Evolutionary conservation across 352 stramenopile genomes (phyloP), one percentile per base, ranked within the genome.

Genomic region (Globisporangium polare): DNA sequence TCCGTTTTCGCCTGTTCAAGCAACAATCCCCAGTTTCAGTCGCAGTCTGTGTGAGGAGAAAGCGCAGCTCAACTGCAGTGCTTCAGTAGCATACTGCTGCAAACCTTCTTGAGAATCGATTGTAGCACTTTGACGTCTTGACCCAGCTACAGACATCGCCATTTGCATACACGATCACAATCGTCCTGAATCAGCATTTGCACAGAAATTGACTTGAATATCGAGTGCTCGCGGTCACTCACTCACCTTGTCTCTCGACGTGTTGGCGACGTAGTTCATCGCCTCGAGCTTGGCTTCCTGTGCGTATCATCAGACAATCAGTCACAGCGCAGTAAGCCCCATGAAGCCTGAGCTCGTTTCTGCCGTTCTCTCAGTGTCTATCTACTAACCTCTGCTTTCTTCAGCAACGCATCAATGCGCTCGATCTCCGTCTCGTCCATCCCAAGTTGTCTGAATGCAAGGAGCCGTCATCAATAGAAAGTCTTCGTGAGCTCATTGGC

Each of bases 241-340:
- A n/a, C n/a, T n/a, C 46, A 92, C 84, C 72, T 92, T 92, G 24
- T 94, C 85, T 53, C 80, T 68, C 0, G 85, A 89, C 24, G 85
- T 88, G 47, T 79, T 94, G 17, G 80, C 71, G 24, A 78, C 75
- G 42, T 88, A 94, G 52, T 75, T 81, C 69, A 89, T 79, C 24
- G 85, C 82, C 50, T 94, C 85, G 9, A 71, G 60, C 41, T 94
- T 94, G 9, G 85, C 85, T 31, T 90, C 72, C 78, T 86, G 58
- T 13, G 13, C 24, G 26, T n/a, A 39, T 26, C 13, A 37, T n/a
- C 24, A 52, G 29, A 0, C 4, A 7, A 33, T 7, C 45, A 10
- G 17, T 24, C 41, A 46, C 35, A 17, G 10, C n/a, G 15, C 13
- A 4, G 46, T 33, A 24, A 35, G 33, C 26, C n/a, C 49, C 49